Evolutionary conservation across 78 protist species (phyloP), one percentile per base, ranked within the genome.

Genomic region (Dictyostelium brefeldianum): DNA sequence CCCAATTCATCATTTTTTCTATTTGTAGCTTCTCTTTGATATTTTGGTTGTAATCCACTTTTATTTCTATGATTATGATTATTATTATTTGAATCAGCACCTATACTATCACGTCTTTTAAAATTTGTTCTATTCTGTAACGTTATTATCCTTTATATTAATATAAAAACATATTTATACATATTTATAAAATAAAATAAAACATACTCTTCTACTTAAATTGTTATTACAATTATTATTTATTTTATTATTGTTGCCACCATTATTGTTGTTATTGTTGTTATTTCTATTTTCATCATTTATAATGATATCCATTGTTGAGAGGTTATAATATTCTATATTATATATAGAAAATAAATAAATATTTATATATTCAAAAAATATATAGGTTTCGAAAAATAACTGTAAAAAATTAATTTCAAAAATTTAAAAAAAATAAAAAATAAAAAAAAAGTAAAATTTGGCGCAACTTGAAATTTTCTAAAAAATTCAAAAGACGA

Each of bases 141-240:
- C n/a, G n/a, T 17, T 57, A 36, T 36, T 36, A 36, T 36, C n/a
- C n/a, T 36, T 36, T 36, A 36, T 36, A 36, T 36, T 36, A 36
- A 36, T 36, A 36, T 36, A 36, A 3, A n/a, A 36, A 3, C 43
- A 36, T 3, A 56, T 57, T 3, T 9, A 18, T n/a, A n/a, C 8
- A 57, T n/a, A 22, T 20, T 57, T 57, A n/a, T 10, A 20, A 9
- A 56, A n/a, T 8, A 57, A 57, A n/a, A 53, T 15, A 53, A 53
- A 53, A 53, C 70, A 25, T 62, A 62, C 70, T 25, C 70, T 62
- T 62, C 70, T 62, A 62, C 41, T 62, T 62, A 25, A 22, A 62
- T 36, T 36, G 2, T 36, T 36, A 36, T 36, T 2, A 36, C 1
- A 1, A 36, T 36, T 36, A 36, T 36, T 36, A 3, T 3, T 36